Percentiles rank a stretch among this genome's conserved stretches.
phyloP scores from a whole-genome alignment of 106 monocot genomes.

The Dendrobium nobile region DNA sequence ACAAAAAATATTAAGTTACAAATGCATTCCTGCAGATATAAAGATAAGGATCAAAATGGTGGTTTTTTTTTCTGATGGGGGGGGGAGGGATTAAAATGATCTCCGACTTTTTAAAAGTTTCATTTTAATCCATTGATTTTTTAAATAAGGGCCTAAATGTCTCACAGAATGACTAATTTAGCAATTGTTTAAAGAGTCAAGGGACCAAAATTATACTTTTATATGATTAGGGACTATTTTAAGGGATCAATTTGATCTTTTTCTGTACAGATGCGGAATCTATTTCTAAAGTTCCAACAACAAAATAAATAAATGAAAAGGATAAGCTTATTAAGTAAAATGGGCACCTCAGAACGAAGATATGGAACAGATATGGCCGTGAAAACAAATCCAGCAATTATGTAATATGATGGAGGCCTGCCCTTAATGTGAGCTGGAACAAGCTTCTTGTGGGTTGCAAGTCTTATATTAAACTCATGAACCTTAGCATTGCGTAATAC shows the following conservation, averaged over 20 bases:
- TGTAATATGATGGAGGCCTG: slow-evolving; percentile 90
- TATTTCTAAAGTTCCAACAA: neutral
- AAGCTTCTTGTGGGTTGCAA: slow-evolving; percentile 68
- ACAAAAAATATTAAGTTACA: neutral
- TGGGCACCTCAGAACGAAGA: slow-evolving; percentile 89
- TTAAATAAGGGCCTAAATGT: too few species aligned
- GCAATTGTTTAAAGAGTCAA: too few species aligned
- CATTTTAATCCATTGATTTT: too few species aligned
- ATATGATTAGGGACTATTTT: too few species aligned
- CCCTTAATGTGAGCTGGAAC: slow-evolving; percentile 87
- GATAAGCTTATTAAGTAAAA: slow-evolving; percentile 9
- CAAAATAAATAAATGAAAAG: neutral
- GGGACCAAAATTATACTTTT: too few species aligned
- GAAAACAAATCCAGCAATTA: slow-evolving; percentile 97
- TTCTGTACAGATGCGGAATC: neutral
- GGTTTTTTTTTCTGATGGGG: too few species aligned
- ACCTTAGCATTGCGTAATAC: slow-evolving; percentile 65
- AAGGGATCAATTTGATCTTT: too few species aligned
- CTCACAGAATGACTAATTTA: too few species aligned
- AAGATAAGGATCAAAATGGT: too few species aligned
- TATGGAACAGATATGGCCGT: slow-evolving; percentile 86
- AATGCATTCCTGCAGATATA: neutral
- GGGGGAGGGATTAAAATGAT: too few species aligned
- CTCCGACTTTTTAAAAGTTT: too few species aligned
- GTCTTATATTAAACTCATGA: slow-evolving; percentile 59